Percentiles rank a stretch among this genome's conserved stretches.
These are phyloP conservation scores for Barnettozyma vustinii DNA, from an alignment of 805 yeast genomes.

Conservation along the genomic window DNA sequence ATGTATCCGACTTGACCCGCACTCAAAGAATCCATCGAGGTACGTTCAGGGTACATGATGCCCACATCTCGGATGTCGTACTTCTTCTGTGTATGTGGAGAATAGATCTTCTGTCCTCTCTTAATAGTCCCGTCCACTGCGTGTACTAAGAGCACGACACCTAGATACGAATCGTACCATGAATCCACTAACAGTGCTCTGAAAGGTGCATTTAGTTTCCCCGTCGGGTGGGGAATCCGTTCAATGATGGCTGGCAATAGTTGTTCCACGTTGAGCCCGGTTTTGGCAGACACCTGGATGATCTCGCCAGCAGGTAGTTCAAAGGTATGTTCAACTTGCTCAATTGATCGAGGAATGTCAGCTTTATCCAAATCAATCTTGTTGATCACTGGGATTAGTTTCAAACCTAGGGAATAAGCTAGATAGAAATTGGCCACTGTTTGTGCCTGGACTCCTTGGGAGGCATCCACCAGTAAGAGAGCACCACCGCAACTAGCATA, in stretches of 20 bases:
- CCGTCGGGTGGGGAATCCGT: slow-evolving; percentile 75
- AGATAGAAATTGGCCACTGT: slow-evolving; percentile 95
- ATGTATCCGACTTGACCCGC: slow-evolving; percentile 96
- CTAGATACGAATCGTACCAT: slow-evolving; percentile 92
- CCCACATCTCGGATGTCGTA: slow-evolving; percentile 93
- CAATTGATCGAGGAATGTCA: slow-evolving; percentile 71
- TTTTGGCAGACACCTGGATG: slow-evolving; percentile 85
- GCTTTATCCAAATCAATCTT: slow-evolving; percentile 89
- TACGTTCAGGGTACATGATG: slow-evolving; percentile 87
- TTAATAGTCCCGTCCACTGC: slow-evolving; percentile 77
- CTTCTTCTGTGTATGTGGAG: slow-evolving; percentile 69
- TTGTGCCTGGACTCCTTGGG: slow-evolving; percentile 96
- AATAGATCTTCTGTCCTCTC: slow-evolving; percentile 68
- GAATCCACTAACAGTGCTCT: slow-evolving; percentile 88
- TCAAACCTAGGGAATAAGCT: slow-evolving; percentile 80
- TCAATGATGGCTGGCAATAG: slow-evolving; percentile 80
- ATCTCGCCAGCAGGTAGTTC: slow-evolving; percentile 72
- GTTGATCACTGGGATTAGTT: slow-evolving; percentile 83
- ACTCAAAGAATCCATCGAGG: slow-evolving; percentile 52
- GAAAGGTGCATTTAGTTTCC: slow-evolving; percentile 46
- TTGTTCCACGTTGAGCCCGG: slow-evolving; percentile 73
- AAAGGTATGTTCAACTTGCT: slow-evolving; percentile 80
- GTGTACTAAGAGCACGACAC: slow-evolving; percentile 81
- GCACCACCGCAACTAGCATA: slow-evolving; percentile 98
- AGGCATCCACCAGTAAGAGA: slow-evolving; percentile 81